These are phyloP conservation scores for Cercospora janseana DNA, from an alignment of 2,329 filamentous ascomycete genomes.

Conservation along the genomic window DNA sequence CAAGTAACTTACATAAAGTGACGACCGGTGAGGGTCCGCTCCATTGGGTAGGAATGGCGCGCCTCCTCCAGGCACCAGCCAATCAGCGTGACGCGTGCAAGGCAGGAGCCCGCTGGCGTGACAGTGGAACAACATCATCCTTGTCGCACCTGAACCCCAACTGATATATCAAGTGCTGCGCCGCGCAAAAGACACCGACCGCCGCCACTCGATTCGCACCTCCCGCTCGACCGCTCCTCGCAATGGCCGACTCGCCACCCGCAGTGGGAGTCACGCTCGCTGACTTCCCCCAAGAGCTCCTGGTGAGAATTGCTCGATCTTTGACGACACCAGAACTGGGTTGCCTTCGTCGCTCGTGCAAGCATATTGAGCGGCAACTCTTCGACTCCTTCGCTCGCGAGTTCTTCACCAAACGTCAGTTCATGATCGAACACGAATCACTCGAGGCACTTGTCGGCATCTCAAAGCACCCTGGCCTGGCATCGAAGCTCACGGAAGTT, in stretches of 20 bases:
- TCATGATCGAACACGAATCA: slow-evolving; percentile 60
- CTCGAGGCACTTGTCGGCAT: slow-evolving; percentile 52
- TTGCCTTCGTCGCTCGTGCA: slow-evolving; percentile 53
- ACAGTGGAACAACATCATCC: background rate
- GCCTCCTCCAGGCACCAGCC: slow-evolving; percentile 5
- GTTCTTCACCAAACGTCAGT: slow-evolving; percentile 66
- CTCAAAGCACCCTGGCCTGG: slow-evolving; percentile 41
- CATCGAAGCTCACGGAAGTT: slow-evolving; percentile 47
- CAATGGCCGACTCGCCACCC: background rate
- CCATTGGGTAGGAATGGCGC: slow-evolving; percentile 2
- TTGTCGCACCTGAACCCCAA: background rate
- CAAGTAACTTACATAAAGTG: background rate
- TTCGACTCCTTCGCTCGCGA: slow-evolving; percentile 58
- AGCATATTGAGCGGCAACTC: slow-evolving; percentile 53
- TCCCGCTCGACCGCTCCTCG: background rate
- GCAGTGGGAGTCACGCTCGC: background rate
- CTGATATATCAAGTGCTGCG: too few relatives aligned
- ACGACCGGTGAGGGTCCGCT: slow-evolving; percentile 10
- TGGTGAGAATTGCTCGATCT: slow-evolving; percentile 54
- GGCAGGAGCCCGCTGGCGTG: background rate
- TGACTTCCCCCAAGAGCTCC: slow-evolving; percentile 55
- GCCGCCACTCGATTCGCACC: background rate
- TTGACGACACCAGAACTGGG: slow-evolving; percentile 58
- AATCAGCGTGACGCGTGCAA: background rate
- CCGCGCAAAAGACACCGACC: slow-evolving; percentile 1